Base-by-base conservation (phyloP, 805 yeast genomes). In the Pichia nakasei region DNA sequence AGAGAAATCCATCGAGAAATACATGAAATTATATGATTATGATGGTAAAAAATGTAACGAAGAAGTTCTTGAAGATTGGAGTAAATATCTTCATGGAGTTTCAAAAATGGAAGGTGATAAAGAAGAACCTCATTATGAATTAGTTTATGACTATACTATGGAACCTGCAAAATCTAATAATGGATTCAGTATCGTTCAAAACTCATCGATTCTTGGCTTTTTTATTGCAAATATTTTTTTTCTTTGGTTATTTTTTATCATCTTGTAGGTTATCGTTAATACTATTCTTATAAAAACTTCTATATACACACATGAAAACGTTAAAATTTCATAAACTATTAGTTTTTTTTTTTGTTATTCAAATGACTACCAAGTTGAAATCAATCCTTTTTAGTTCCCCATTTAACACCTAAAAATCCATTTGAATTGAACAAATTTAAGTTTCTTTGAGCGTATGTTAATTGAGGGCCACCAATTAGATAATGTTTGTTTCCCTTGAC, bases 351-450 rank as follows among this genome's bases (percentile, higher is more conserved):
- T n/a, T 24, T 24, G 27, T 3, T 5, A 11, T 24, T 24, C 4
- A 24, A 24, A 5, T 24, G 9, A 13, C 9, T 24, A 5, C 15
- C 7, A 2, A 15, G 12, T 15, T 3, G 9, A 3, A 15, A 29
- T 48, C 47, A 59, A 36, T 76, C 77, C 50, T 75, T 76, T 59
- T 74, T 80, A 13, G 52, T 40, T 1, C 95, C 95, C 95, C 95
- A 87, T 54, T 76, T 80, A 41, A 86, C 79, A 26, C 95, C 95
- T 47, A 86, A 67, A 56, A 85, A 82, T 1, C 91, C 89, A 5
- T 66, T 55, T 18, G 66, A 67, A 20, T 41, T 42, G 19, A 47
- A 49, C 7, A 47, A 35, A 6, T 48, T 48, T n/a, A 49, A 38
- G 21, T 48, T 43, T 31, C 37, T 49, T 33, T 49, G 47, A 17